These are phyloP conservation scores for Parathielavia hyrcaniae DNA, from an alignment of 495 filamentous ascomycete species.

Conservation along the genomic window DNA sequence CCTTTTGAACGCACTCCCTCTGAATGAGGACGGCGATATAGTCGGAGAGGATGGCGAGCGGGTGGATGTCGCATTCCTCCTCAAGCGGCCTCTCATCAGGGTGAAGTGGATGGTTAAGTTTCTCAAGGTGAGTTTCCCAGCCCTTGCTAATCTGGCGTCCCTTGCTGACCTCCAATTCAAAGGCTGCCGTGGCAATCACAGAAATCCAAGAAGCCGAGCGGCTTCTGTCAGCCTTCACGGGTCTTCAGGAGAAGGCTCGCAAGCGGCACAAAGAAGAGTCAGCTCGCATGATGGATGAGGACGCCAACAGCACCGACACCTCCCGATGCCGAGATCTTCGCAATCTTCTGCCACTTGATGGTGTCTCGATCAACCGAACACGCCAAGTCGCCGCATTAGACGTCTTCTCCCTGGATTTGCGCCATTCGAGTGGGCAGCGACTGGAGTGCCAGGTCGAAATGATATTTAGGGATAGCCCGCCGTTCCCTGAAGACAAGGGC, in stretches of 20 bases:
- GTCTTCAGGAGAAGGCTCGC: conserved; percentile 69
- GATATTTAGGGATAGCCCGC: conserved; percentile 69
- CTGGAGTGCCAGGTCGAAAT: conserved; percentile 87
- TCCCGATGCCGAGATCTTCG: conserved; percentile 70
- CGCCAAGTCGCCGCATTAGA: conserved; percentile 82
- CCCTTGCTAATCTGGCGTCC: background rate
- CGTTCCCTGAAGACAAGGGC: conserved; percentile 49
- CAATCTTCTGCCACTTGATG: conserved; percentile 61
- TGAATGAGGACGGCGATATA: conserved; percentile 73
- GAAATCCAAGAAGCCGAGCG: conserved; percentile 28
- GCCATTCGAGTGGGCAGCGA: conserved; percentile 83
- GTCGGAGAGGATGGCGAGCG: conserved; percentile 73
- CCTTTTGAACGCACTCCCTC: conserved; percentile 62
- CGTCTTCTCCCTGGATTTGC: conserved; percentile 75
- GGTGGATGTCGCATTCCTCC: conserved; percentile 88
- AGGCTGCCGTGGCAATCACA: conserved; percentile 43
- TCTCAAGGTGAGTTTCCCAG: conserved; percentile 53
- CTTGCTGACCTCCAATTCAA: conserved; percentile 4
- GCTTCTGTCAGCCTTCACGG: conserved; percentile 49
- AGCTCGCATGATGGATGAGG: conserved; percentile 84
- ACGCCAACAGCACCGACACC: conserved; percentile 74
- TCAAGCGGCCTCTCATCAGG: conserved; percentile 82
- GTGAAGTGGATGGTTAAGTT: conserved; percentile 83
- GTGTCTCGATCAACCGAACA: conserved; percentile 62
- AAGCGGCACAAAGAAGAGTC: conserved; percentile 76